Conservation (phyloP, 768 basidiomycete genomes). For the Kwoniella sp. region DNA sequence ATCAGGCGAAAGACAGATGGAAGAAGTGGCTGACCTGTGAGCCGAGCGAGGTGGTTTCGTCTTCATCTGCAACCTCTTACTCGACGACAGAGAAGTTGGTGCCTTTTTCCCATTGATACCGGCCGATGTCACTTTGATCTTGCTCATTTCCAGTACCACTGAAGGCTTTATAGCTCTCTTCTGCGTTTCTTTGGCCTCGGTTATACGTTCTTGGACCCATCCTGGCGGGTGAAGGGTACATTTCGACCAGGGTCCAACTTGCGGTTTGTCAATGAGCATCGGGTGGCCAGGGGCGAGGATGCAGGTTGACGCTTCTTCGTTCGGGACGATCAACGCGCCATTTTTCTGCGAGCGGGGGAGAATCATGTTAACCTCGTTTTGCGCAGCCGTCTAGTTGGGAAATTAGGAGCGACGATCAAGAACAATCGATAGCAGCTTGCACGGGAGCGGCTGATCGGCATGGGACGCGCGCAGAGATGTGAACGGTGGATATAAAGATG, state of each 20-base stretch:
- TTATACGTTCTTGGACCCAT: slow-evolving; percentile 13
- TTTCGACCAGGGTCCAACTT: background rate
- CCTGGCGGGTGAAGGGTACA: background rate
- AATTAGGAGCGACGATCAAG: no score
- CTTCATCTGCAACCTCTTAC: background rate
- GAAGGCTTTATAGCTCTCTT: slow-evolving; percentile 2
- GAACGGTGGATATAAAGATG: no score
- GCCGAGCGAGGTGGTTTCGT: background rate
- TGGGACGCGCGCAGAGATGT: no score
- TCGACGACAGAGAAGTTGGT: background rate
- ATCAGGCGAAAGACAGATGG: no score
- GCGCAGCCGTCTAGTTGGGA: no score
- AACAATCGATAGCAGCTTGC: no score
- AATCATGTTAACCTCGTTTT: no score
- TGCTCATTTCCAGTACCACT: background rate
- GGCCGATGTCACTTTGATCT: background rate
- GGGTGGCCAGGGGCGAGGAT: slow-evolving; percentile 7
- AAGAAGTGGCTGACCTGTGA: background rate
- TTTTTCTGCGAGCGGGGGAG: slow-evolving; percentile 4
- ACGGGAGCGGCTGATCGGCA: no score
- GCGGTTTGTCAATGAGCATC: background rate
- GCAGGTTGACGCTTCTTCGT: background rate
- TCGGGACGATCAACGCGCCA: slow-evolving; percentile 17
- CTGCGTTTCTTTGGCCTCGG: slow-evolving; percentile 2
- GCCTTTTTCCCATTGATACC: background rate